These are phyloP conservation scores for Termitomyces sp. DNA, from an alignment of 768 basidiomycete genomes.

Conservation along the genomic window DNA sequence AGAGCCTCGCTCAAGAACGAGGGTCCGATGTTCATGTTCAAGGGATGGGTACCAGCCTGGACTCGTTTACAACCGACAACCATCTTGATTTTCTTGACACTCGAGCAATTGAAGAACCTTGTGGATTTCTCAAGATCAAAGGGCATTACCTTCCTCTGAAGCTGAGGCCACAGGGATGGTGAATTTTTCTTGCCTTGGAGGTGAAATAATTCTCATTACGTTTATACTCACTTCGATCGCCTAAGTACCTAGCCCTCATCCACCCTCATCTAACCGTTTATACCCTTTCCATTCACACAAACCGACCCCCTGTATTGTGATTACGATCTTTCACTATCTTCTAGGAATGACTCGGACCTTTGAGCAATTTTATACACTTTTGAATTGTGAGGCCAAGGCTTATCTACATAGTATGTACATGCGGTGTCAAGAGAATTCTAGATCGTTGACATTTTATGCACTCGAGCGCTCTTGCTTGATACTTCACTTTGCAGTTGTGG, in stretches of 20 bases:
- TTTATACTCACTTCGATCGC: neutral
- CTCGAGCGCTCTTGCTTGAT: too few species aligned
- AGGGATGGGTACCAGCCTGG: conserved; percentile 90
- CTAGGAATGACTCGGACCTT: neutral
- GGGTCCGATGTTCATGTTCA: conserved; percentile 89
- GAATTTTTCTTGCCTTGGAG: neutral
- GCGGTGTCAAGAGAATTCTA: too few species aligned
- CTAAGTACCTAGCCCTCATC: neutral
- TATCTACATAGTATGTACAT: too few species aligned
- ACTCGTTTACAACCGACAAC: conserved; percentile 83
- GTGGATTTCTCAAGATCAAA: conserved; percentile 58
- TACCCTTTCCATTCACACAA: neutral
- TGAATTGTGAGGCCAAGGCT: neutral
- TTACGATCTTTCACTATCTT: neutral
- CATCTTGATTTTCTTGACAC: conserved; percentile 81
- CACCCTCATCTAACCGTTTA: neutral
- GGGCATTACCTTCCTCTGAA: conserved; percentile 31
- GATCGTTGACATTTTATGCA: too few species aligned
- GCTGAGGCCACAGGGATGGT: neutral
- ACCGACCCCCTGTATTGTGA: neutral
- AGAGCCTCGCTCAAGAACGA: conserved; percentile 64
- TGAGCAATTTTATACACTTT: neutral
- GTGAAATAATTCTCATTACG: neutral
- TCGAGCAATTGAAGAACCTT: conserved; percentile 75
- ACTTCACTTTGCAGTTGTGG: too few species aligned